phyloP scores from a whole-genome alignment of 1,139 yeast species.

The Meyerozyma athensensis region DNA sequence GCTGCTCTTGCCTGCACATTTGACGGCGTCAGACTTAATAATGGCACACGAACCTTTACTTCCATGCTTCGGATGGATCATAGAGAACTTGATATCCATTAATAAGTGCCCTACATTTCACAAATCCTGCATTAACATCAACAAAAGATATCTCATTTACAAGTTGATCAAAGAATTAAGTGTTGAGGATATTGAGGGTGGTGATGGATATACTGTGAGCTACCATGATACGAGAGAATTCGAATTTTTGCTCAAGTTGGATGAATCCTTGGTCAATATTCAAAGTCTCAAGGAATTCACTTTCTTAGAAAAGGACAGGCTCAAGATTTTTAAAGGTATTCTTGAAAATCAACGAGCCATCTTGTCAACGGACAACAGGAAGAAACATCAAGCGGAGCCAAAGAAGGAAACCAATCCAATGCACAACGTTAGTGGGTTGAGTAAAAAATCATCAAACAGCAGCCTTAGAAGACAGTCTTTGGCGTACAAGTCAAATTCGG shows the following conservation, averaged over 20 bases:
- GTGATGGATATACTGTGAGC: conserved; percentile 13
- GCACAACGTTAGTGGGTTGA: conserved; percentile 10
- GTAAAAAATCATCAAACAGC: conserved; percentile 30
- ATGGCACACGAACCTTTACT: conserved; percentile 35
- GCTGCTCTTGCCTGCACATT: conserved; percentile 31
- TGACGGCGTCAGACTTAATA: conserved; percentile 25
- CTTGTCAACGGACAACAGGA: conserved; percentile 30
- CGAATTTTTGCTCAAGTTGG: conserved; percentile 41
- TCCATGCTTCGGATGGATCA: conserved; percentile 80
- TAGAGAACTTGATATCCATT: conserved; percentile 38
- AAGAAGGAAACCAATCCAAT: conserved; percentile 5
- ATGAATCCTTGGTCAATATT: conserved; percentile 30
- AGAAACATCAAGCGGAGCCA: conserved; percentile 23
- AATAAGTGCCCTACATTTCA: conserved; percentile 35
- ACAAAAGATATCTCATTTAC: conserved; percentile 40
- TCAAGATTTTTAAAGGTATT: conserved; percentile 27
- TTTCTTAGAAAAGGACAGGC: conserved; percentile 23
- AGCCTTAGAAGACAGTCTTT: conserved; percentile 38
- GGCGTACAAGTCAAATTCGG: conserved; percentile 32
- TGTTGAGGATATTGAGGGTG: conserved; percentile 29
- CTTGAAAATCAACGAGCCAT: conserved; percentile 34
- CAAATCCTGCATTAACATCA: conserved; percentile 31
- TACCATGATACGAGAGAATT: conserved; percentile 41
- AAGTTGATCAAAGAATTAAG: conserved; percentile 39
- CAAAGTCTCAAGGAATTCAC: conserved; percentile 26